phyloP scores from a whole-genome alignment of 257 asterid species.

The Capsicum baccatum region DNA sequence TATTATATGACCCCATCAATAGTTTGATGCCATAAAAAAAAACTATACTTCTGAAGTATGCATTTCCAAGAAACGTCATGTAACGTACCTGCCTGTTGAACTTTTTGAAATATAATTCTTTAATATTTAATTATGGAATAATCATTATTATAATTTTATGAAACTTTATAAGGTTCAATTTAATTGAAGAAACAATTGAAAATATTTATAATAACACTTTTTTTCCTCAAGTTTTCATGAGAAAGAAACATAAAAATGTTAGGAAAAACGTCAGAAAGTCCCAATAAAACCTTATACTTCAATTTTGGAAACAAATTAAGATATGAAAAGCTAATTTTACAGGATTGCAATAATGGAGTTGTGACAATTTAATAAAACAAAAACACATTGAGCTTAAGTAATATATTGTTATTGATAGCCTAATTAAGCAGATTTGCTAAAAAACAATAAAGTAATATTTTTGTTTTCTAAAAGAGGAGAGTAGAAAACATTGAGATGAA shows the following conservation, averaged over 20 bases:
- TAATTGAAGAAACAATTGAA: not conserved
- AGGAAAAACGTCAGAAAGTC: not conserved
- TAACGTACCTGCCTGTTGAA: not conserved
- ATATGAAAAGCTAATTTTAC: not conserved
- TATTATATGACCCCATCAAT: slow-evolving; percentile 30
- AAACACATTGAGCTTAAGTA: not conserved
- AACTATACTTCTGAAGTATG: not conserved
- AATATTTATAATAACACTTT: not conserved
- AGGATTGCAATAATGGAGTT: not conserved
- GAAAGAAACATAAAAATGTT: not conserved
- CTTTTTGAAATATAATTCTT: not conserved
- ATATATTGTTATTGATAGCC: not conserved
- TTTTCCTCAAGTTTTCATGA: not conserved
- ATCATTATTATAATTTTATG: not conserved
- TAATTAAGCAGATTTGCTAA: not conserved
- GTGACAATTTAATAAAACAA: not conserved
- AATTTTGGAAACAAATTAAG: not conserved
- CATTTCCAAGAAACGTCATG: slow-evolving; percentile 2
- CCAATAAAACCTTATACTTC: not conserved
- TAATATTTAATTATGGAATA: not conserved
- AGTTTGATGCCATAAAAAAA: slow-evolving; percentile 17
- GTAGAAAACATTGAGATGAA: not conserved
- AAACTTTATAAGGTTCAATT: not conserved
- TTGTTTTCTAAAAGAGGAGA: not conserved
- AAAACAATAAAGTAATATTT: too few relatives aligned